Evolutionary conservation across 2,329 filamentous ascomycete genomes (phyloP), one percentile per base, ranked within the genome.

Genomic region (Ceratocystis harringtonii): DNA sequence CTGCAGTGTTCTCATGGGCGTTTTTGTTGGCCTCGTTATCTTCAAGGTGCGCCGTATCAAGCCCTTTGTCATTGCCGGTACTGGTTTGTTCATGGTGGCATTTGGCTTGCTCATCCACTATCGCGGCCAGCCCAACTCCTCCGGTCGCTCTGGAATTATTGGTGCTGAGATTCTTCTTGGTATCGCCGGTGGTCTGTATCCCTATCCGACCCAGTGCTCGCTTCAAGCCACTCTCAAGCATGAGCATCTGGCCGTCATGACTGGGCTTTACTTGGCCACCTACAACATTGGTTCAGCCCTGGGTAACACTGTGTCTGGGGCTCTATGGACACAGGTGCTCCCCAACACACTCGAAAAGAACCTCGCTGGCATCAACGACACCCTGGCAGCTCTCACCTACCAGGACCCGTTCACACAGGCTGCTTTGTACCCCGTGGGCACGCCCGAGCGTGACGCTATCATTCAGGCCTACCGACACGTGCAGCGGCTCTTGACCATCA

Each of bases 51-150:
- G 82, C 64, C 81, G 80, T 28, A 78, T 86, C 70, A 87, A 87
- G 71, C 72, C 77, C n/a, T 84, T 87, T 72, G 85, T 87, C 70
- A 73, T 87, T 48, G 74, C 74, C 32, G 85, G 84, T 43, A 85
- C 83, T 1, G 73, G 75, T 7, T 76, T 87, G 1, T 87, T 84
- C 75, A 76, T 84, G 70, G 81, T 84, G n/a, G 83, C 84, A 0
- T 87, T 86, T 68, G 84, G 84, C 8, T 77, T 87, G 0, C 75
- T 87, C 19, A 86, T 87, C 70, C 77, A 78, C 69, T 87, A 78
- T 75, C 82, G 84, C n/a, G 84, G 84, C 44, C 78, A 79, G 5
- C 70, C 75, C 10, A 73, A 70, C 19, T 66, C 70, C 0, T 72
- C 76, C 8, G 77, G 74, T 67, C 76, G 81, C 65, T 77, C 79